These are phyloP conservation scores for Sporisorium reilianum DNA, from an alignment of 1,284 basidiomycete species.

Conservation along the genomic window DNA sequence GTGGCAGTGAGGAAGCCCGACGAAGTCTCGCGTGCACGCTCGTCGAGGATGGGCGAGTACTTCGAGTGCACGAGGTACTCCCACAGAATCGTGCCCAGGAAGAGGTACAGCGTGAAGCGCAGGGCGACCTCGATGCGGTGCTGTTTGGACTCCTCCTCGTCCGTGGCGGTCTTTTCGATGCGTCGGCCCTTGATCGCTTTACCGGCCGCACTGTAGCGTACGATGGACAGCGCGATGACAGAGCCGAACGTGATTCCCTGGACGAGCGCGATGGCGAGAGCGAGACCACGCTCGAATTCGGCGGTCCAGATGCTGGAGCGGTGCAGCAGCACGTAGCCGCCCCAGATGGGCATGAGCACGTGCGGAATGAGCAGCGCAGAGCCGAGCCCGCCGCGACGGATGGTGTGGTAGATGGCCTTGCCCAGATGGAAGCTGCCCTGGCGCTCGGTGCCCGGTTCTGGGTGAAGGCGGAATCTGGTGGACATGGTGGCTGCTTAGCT, in stretches of 20 bases:
- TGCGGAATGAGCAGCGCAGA: conserved; percentile 27
- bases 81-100: conserved; percentile 34
- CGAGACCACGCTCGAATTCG: conserved; percentile 25
- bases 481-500: conserved; percentile 27
- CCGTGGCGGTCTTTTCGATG: conserved; percentile 40
- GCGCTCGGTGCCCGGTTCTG: conserved; percentile 35
- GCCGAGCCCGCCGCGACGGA: conserved; percentile 24
- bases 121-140: conserved; percentile 40
- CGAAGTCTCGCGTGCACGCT: conserved; percentile 25
- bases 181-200: conserved; percentile 51
- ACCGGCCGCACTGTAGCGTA: conserved; percentile 38
- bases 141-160: conserved; percentile 28
- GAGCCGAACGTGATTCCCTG: conserved; percentile 39
- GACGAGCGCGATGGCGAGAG: conserved; percentile 26
- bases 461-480: conserved; percentile 38
- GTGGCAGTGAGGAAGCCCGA: conserved; percentile 40
- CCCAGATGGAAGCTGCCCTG: conserved; percentile 16
- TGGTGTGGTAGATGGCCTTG: conserved; percentile 34
- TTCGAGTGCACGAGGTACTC: conserved; percentile 50
- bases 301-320: conserved; percentile 26
- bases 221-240: conserved; percentile 24
- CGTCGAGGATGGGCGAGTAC: conserved; percentile 33
- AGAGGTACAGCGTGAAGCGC: conserved; percentile 28
- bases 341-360: conserved; percentile 37
- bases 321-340: conserved; percentile 31